phyloP scores from a whole-genome alignment of 2,329 filamentous ascomycete genomes.

The Neofusicoccum cordaticola region DNA sequence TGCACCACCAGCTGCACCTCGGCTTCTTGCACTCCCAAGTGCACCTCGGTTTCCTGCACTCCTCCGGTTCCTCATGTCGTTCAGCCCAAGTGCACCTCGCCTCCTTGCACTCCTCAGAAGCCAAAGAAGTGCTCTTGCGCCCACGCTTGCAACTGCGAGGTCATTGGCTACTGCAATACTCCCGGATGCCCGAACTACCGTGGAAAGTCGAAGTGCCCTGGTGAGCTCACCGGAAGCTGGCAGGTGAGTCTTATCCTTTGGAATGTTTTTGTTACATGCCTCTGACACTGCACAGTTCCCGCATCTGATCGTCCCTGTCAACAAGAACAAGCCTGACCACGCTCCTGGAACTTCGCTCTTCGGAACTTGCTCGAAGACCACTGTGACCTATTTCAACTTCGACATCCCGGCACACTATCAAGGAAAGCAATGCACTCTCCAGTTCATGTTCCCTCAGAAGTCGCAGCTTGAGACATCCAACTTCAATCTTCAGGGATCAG shows the following conservation, averaged over 20 bases:
- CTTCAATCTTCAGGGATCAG: slow-evolving; percentile 38
- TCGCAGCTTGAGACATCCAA: slow-evolving; percentile 34
- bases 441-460: slow-evolving; percentile 45
- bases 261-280: background rate
- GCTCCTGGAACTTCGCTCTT: slow-evolving; percentile 41
- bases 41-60: background rate
- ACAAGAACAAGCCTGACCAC: slow-evolving; percentile 34
- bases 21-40: background rate
- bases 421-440: slow-evolving; percentile 47
- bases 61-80: too few species aligned
- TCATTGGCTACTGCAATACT: too few species aligned
- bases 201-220: background rate
- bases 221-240: background rate
- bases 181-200: too few species aligned
- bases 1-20: too few species aligned
- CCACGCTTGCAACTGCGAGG: too few species aligned
- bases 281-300: slow-evolving; percentile 26
- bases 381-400: slow-evolving; percentile 47
- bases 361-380: slow-evolving; percentile 38
- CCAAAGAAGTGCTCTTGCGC: too few species aligned
- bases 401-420: slow-evolving; percentile 40
- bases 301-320: slow-evolving; percentile 38
- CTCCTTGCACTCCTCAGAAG: background rate
- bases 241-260: background rate
- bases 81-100: background rate